Conservation (phyloP, 805 yeast species). For the Wickerhamomyces rabaulensis region DNA sequence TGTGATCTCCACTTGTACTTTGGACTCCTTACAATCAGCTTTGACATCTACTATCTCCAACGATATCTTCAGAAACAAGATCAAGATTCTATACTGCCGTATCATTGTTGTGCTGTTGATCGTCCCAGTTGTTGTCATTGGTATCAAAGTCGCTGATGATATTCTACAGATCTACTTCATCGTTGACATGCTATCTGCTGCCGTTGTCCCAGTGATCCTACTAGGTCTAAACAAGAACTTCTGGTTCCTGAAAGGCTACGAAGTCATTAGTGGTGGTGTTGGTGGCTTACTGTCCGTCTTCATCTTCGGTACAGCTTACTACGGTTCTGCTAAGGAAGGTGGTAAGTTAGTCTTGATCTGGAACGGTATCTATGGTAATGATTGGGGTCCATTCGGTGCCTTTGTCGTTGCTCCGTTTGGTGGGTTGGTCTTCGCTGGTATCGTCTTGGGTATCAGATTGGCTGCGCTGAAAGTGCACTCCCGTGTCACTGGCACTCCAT, state of each 20-base stretch:
- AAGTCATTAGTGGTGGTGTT: slow-evolving; percentile 76
- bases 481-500: slow-evolving; percentile 16
- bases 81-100: slow-evolving; percentile 63
- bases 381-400: slow-evolving; percentile 95
- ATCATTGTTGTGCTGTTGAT: slow-evolving; percentile 66
- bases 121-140: slow-evolving; percentile 85
- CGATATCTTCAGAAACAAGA: slow-evolving; percentile 80
- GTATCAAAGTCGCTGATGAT: slow-evolving; percentile 73
- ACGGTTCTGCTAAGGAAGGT: slow-evolving; percentile 66
- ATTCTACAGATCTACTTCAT: slow-evolving; percentile 83
- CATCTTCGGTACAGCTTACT: slow-evolving; percentile 79
- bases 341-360: slow-evolving; percentile 67
- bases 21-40: slow-evolving; percentile 86
- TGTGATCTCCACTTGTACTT: slow-evolving; percentile 77
- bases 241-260: slow-evolving; percentile 72
- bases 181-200: slow-evolving; percentile 84
- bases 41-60: slow-evolving; percentile 85
- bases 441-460: slow-evolving; percentile 47
- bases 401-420: slow-evolving; percentile 88
- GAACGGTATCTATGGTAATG: slow-evolving; percentile 75
- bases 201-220: slow-evolving; percentile 79
- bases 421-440: slow-evolving; percentile 55
- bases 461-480: slow-evolving; percentile 21
- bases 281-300: slow-evolving; percentile 80
- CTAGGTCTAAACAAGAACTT: slow-evolving; percentile 66